phyloP scores from a whole-genome alignment of 441 rosid genomes.

The Viola pubescens region DNA sequence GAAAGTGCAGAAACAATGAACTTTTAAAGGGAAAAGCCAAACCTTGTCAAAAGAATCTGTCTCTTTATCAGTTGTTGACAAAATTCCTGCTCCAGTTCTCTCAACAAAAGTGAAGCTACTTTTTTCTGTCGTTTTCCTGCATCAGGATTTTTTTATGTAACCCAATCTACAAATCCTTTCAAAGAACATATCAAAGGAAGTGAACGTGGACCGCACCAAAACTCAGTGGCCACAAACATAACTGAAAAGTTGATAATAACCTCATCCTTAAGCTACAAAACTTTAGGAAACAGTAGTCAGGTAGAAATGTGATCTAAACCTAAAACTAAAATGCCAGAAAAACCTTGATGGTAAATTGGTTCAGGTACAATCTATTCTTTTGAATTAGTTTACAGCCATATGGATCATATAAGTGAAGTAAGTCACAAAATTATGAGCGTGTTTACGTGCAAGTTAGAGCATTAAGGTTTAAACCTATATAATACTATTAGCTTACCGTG shows the following conservation, averaged over 20 bases:
- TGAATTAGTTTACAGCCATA: no score
- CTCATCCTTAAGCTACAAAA: no score
- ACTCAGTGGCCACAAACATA: no score
- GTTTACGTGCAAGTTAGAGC: background rate
- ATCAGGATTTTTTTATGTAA: slow-evolving; percentile 20
- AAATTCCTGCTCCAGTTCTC: slow-evolving; percentile 26
- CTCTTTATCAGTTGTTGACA: slow-evolving; percentile 30
- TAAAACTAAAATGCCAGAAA: slow-evolving; percentile 10
- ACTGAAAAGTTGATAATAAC: no score
- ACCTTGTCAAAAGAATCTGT: slow-evolving; percentile 83
- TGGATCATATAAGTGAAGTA: no score
- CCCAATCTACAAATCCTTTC: slow-evolving; percentile 11
- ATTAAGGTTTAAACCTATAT: slow-evolving; percentile 3
- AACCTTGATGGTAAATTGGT: background rate
- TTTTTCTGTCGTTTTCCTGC: slow-evolving; percentile 47
- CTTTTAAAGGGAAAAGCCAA: slow-evolving; percentile 17
- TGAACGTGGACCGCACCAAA: no score
- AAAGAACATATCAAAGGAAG: background rate
- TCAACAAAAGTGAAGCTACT: slow-evolving; percentile 18
- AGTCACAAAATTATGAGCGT: background rate
- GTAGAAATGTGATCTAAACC: background rate
- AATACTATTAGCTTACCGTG: slow-evolving; percentile 44
- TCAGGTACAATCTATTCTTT: background rate
- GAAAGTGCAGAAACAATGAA: background rate
- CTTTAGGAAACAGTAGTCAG: background rate